Base-by-base conservation (phyloP, 768 basidiomycete species). In the Termitomyces sp. region DNA sequence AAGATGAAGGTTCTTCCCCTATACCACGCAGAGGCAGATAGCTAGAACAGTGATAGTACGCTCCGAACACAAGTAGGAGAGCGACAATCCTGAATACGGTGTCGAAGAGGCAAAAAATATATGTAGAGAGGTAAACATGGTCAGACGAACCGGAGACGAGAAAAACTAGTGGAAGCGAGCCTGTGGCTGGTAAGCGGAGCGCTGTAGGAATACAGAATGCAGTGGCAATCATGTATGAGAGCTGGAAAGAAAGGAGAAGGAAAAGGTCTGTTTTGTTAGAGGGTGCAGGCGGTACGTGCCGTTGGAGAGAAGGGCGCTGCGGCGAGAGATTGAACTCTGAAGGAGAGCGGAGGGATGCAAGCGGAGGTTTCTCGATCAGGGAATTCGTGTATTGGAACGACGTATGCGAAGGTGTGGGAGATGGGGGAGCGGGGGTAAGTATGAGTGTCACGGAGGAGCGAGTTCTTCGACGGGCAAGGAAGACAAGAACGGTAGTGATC, bases 211-310 rank as follows among this genome's bases (percentile, higher is more conserved):
- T 27, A 30, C 30, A 24, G 34, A 59, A 45, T 5, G 46, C 46
- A 1, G 36, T 49, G 4, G 61, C 54, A 14, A 51, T 22, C 7
- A 51, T 39, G 16, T 43, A 59, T 18, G 37, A 46, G 4, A 62
- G 30, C 47, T 62, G 61, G 2, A 27, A 30, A 4, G 34, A 39
- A 26, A 59, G 36, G 40, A 62, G 46, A 14, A 59, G n/a, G 16
- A 48, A 14, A 33, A 62, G 44, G 33, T 42, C 16, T 9, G 10
- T 20, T 18, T 20, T 56, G 32, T 13, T n/a, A 36, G 39, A 45
- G 32, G 14, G 40, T 20, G 49, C 27, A 26, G n/a, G 46, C 26
- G 22, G 39, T 8, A 9, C 0, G 27, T 5, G 20, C 24, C n/a
- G 37, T 42, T 13, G 47, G 16, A 24, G 22, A 30, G 33, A 50